Percentiles rank a stretch among this genome's conserved stretches.
These are phyloP conservation scores for Prinsepia uniflora DNA, from an alignment of 306 rosid species.

Conservation along the genomic window DNA sequence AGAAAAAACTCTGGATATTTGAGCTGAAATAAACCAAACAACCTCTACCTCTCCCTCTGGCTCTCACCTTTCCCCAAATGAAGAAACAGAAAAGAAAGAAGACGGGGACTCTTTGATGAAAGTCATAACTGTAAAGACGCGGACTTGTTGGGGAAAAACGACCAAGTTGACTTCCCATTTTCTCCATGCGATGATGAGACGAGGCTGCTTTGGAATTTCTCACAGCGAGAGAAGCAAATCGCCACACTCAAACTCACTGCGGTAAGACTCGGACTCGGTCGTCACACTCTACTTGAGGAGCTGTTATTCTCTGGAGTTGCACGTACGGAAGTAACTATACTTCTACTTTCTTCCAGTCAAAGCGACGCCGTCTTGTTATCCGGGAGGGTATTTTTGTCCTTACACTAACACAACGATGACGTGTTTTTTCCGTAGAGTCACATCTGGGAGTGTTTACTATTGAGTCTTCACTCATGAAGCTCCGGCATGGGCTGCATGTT, in stretches of 20 bases:
- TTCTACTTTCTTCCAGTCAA: neutral
- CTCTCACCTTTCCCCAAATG: neutral
- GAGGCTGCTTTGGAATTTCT: neutral
- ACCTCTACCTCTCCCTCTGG: too few relatives aligned
- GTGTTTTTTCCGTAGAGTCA: neutral
- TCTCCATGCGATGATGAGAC: neutral
- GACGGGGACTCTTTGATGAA: neutral
- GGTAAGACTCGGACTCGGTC: neutral
- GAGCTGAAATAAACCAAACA: neutral
- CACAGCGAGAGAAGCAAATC: neutral
- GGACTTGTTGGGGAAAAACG: neutral
- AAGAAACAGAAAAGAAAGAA: neutral
- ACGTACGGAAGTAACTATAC: neutral
- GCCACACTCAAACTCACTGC: neutral
- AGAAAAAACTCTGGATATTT: neutral
- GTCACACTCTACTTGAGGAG: neutral
- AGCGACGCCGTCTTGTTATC: neutral
- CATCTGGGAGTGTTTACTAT: neutral
- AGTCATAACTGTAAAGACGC: neutral
- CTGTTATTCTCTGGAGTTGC: neutral
- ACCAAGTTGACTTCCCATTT: constrained; percentile 5
- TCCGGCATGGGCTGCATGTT: neutral
- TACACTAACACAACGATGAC: too few relatives aligned
- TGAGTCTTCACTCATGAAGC: neutral
- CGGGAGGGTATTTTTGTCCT: neutral